phyloP scores from a whole-genome alignment of 805 yeast genomes.

The Diddensiella transvaalensis region DNA sequence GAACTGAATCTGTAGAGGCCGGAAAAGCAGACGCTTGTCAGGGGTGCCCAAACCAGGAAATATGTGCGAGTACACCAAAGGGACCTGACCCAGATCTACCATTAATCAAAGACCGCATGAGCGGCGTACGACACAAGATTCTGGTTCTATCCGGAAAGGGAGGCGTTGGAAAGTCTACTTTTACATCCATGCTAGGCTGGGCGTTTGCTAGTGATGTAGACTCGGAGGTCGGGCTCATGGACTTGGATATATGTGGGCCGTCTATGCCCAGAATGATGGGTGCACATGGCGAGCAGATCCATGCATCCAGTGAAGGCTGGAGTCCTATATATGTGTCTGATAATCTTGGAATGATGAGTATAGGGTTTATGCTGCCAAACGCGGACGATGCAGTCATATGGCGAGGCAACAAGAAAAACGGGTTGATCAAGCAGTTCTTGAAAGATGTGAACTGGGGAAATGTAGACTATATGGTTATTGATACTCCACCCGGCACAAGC shows the following conservation, averaged over 20 bases:
- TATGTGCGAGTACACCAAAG: conserved; percentile 76
- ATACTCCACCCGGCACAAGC: conserved; percentile 98
- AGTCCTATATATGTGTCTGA: conserved; percentile 95
- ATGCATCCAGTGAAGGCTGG: conserved; percentile 91
- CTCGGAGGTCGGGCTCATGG: conserved; percentile 93
- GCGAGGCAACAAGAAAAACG: conserved; percentile 96
- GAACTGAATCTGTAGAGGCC: conserved; percentile 91
- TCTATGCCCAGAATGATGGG: conserved; percentile 94
- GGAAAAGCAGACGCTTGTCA: conserved; percentile 92
- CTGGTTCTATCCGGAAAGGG: conserved; percentile 65
- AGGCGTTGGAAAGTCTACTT: conserved; percentile 97
- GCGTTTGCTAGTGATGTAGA: conserved; percentile 75
- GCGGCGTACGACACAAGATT: conserved; percentile 69
- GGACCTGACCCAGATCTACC: conserved; percentile 96
- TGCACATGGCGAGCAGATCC: conserved; percentile 79
- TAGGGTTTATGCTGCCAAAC: conserved; percentile 91
- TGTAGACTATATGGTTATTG: conserved; percentile 78
- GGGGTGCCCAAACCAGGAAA: conserved; percentile 91
- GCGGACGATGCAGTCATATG: conserved; percentile 92
- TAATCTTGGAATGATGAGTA: conserved; percentile 91
- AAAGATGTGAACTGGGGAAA: conserved; percentile 94
- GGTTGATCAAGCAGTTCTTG: conserved; percentile 86
- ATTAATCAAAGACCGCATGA: conserved; percentile 61
- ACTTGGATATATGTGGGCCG: conserved; percentile 96
- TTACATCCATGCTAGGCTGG: conserved; percentile 95